Percentiles rank a stretch among this genome's conserved stretches.
phyloP scores from a whole-genome alignment of 768 basidiomycete species.

The Lactifluus subvellereus region DNA sequence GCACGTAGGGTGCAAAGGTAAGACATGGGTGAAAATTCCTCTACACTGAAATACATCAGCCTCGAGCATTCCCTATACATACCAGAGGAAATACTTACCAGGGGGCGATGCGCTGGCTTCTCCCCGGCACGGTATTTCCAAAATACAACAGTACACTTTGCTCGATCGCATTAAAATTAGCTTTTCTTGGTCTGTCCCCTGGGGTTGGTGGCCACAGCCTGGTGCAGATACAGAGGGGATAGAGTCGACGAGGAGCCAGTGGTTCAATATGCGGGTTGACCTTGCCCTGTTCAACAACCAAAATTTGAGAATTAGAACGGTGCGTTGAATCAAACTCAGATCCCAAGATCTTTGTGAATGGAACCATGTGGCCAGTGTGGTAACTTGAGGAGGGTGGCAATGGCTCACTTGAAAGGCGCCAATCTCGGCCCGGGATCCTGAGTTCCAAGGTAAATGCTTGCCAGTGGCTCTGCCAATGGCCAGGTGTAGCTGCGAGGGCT shows the following conservation, averaged over 20 bases:
- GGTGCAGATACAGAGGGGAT: constrained; percentile 63
- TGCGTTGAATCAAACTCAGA: too few relatives aligned
- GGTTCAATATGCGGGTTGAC: constrained; percentile 43
- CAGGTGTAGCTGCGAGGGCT: too few relatives aligned
- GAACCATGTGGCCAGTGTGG: too few relatives aligned
- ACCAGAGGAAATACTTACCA: constrained; percentile 39
- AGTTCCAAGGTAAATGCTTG: too few relatives aligned
- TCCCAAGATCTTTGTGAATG: too few relatives aligned
- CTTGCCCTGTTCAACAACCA: neutral
- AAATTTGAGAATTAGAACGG: neutral
- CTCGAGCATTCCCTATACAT: neutral
- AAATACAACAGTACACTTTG: constrained; percentile 67
- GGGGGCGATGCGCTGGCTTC: constrained; percentile 64
- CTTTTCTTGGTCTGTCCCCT: constrained; percentile 62
- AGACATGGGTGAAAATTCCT: too few relatives aligned
- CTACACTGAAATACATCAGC: neutral
- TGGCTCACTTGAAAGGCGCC: too few relatives aligned
- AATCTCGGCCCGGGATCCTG: too few relatives aligned
- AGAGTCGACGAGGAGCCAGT: constrained; percentile 86
- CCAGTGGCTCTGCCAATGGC: too few relatives aligned
- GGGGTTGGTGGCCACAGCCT: constrained; percentile 44
- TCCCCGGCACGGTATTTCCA: constrained; percentile 82
- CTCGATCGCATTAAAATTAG: constrained; percentile 62
- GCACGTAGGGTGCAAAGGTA: too few relatives aligned
- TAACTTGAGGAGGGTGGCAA: too few relatives aligned